Conservation (phyloP, 192 early-diverging fungal species). For the Backusella westeae region DNA sequence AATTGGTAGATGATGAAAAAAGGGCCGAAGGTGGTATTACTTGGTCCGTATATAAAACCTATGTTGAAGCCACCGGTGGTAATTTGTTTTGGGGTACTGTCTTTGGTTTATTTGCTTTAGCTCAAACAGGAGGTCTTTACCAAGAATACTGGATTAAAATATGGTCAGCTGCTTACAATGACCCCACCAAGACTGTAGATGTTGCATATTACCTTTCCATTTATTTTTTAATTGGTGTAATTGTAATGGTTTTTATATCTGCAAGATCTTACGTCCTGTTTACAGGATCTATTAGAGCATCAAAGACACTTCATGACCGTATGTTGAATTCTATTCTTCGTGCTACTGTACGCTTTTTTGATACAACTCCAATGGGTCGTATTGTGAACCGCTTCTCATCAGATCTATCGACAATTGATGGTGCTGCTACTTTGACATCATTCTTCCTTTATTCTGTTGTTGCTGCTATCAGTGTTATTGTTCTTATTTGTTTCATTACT, state of each 20-base stretch:
- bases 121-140: slow-evolving; percentile 38
- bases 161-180: slow-evolving; percentile 44
- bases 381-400: slow-evolving; percentile 82
- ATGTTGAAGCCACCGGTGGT: slow-evolving; percentile 66
- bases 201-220: slow-evolving; percentile 59
- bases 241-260: slow-evolving; percentile 34
- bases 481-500: slow-evolving; percentile 55
- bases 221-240: slow-evolving; percentile 56
- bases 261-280: slow-evolving; percentile 42
- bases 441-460: slow-evolving; percentile 49
- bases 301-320: slow-evolving; percentile 50
- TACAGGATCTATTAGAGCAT: slow-evolving; percentile 55
- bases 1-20: slow-evolving; percentile 83
- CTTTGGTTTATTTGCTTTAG: slow-evolving; percentile 39
- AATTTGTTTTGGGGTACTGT: slow-evolving; percentile 60
- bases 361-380: slow-evolving; percentile 82
- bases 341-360: slow-evolving; percentile 83
- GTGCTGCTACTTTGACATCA: slow-evolving; percentile 44
- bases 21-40: slow-evolving; percentile 77
- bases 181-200: slow-evolving; percentile 37
- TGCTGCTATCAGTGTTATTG: slow-evolving; percentile 48
- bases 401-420: slow-evolving; percentile 82
- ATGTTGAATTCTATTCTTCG: slow-evolving; percentile 56
- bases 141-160: slow-evolving; percentile 66
- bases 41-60: slow-evolving; percentile 71